Evolutionary conservation across 768 basidiomycete species (phyloP).

Genomic region (Clavulina sp.): DNA sequence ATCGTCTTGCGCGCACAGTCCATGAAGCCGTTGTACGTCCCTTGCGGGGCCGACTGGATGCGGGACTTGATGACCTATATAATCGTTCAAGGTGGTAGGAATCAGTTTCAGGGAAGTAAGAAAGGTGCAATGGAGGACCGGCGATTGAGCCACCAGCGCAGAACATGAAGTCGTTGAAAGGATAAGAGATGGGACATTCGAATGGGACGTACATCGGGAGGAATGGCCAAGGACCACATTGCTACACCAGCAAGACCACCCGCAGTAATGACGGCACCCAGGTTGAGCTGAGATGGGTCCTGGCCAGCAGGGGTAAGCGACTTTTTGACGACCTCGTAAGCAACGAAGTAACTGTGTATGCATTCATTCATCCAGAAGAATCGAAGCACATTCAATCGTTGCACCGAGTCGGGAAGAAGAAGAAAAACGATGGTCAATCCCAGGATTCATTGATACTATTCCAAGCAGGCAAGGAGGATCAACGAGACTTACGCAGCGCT

Average conservation of each 20-base stretch:
- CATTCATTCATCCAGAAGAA: background rate
- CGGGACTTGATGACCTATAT: slow-evolving; percentile 90
- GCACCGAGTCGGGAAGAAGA: no score
- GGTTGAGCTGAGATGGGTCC: slow-evolving; percentile 62
- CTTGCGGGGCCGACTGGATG: slow-evolving; percentile 88
- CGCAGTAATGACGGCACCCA: slow-evolving; percentile 74
- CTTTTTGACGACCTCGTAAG: slow-evolving; percentile 90
- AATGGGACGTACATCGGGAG: slow-evolving; percentile 61
- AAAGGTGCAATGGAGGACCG: slow-evolving; percentile 91
- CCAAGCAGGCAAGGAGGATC: background rate
- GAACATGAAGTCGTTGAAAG: background rate
- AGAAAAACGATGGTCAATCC: background rate
- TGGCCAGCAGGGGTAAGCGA: slow-evolving; percentile 63
- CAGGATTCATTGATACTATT: background rate
- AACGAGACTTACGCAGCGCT: slow-evolving; percentile 65
- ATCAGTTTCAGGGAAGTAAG: slow-evolving; percentile 95
- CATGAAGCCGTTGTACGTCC: slow-evolving; percentile 87
- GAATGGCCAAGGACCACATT: slow-evolving; percentile 97
- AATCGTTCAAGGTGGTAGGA: slow-evolving; percentile 89
- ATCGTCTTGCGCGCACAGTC: slow-evolving; percentile 90
- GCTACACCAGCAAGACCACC: slow-evolving; percentile 91
- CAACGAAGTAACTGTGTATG: slow-evolving; percentile 69
- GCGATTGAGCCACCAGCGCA: slow-evolving; percentile 1
- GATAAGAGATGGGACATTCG: background rate
- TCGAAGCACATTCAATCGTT: no score